phyloP scores from a whole-genome alignment of 164 flowering plant genomes.

The Malania oleifera region DNA sequence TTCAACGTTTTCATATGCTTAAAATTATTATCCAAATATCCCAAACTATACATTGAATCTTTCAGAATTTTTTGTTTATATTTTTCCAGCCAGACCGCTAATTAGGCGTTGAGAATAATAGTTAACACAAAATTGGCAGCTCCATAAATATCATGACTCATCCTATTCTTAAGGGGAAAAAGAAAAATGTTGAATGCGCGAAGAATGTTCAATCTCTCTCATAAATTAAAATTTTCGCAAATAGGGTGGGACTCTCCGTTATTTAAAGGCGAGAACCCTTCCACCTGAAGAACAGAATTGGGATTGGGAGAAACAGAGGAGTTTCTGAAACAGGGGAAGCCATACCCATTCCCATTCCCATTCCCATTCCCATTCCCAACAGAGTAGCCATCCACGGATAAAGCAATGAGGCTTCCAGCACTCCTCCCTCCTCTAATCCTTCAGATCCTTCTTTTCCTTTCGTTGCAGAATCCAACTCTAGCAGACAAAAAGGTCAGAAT shows the following conservation, averaged over 20 bases:
- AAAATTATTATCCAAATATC: too few species aligned
- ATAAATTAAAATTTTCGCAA: too few species aligned
- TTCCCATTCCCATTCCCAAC: not conserved
- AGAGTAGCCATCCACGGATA: not conserved
- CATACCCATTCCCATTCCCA: not conserved
- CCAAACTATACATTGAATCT: too few species aligned
- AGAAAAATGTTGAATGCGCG: not conserved
- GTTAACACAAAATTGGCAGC: too few species aligned
- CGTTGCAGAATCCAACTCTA: constrained; percentile 32
- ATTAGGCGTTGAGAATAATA: too few species aligned
- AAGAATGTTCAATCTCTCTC: not conserved
- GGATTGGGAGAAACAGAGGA: too few species aligned
- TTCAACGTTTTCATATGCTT: too few species aligned
- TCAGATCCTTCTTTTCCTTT: constrained; percentile 21
- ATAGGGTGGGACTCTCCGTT: constrained; percentile 1
- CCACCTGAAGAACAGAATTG: constrained; percentile 5
- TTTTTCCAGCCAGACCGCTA: too few species aligned
- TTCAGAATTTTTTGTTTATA: too few species aligned
- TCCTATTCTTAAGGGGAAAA: too few species aligned
- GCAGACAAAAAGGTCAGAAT: constrained; percentile 43
- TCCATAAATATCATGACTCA: too few species aligned
- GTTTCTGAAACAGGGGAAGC: constrained; percentile 18
- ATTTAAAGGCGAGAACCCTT: not conserved
- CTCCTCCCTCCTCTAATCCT: constrained; percentile 12
- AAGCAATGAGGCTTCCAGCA: constrained; percentile 24